Evolutionary conservation across 306 rosid genomes (phyloP), one percentile per base, ranked within the genome.

Genomic region (Quercus mongolica): DNA sequence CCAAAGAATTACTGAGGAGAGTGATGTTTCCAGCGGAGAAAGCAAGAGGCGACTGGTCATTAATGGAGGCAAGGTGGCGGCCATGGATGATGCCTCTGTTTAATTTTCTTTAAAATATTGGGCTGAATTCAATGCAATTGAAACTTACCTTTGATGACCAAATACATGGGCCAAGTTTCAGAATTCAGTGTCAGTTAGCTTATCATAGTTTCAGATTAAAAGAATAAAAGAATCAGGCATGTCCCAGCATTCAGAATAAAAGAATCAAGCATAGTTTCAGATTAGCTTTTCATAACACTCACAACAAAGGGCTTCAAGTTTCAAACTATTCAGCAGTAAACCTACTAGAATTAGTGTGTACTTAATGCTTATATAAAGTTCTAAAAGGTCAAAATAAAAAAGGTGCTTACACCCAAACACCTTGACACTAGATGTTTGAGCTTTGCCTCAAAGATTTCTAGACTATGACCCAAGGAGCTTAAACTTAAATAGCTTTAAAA

Each of bases 21-120:
- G 99, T 95, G 0, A 78, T 80, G 79, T 95, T 95, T 67, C 88
- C 81, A 46, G 69, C 69, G 67, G 19, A 46, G 71, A 95, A 95
- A 26, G 87, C 78, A 6, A 92, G 86, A 51, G 85, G 78, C 1
- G 87, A 54, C 15, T 78, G 85, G 25, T 49, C 68, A 56, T 44
- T 80, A 23, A 2, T 61, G 26, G 83, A 1, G 70, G 86, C 92
- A 11, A 95, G 90, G 2, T 74, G 85, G 6, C 98, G 94, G 9
- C 94, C 92, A 3, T 82, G 92, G 64, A 91, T 82, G 3, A 85
- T 25, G 3, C 81, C 99, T 5, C 94, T 77, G 67, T 87, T 23
- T 23, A 23, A 23, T 23, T 23, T 23, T 23, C 25, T 23, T 23
- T 23, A 23, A 23, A 23, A 23, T 23, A 23, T 23, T 23, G 25